Evolutionary conservation across 1,284 basidiomycete species (phyloP), one percentile per base, ranked within the genome.

Genomic region (Cutaneotrichosporon cavernicola): DNA sequence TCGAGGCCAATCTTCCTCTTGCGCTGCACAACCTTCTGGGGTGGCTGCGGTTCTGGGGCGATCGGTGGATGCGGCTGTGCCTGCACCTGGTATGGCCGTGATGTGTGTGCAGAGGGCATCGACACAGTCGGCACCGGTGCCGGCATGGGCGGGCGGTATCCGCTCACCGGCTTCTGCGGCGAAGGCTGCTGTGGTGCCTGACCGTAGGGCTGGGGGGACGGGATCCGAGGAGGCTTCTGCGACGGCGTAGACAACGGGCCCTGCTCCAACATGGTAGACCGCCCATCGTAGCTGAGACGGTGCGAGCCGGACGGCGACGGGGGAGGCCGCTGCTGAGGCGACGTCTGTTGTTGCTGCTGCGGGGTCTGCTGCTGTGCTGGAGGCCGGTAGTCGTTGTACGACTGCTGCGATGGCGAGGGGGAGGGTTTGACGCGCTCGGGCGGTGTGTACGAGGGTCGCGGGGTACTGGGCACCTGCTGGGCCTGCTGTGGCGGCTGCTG

Each of bases 1-100:
- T 99, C 94, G 51, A 99, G 84, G 0, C 94, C 93, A 69, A 99
- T 91, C 81, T 94, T 96, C 62, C 93, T 87, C 79, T 88, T 89
- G 56, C 85, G 67, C 26, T 36, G 58, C 2, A 14, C 50, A 13
- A 40, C 38, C 32, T 61, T 57, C 38, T 65, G 63, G 8, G 53
- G 65, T 56, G 65, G 65, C 22, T 46, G 40, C 11, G 52, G 36
- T 5, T 26, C 21, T 32, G 30, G 21, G 30, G 38, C 26, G 5
- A n/a, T 7, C 50, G 65, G 65, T 11, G 56, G 66, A 53, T 32
- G 59, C 56, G 34, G 58, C 61, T 13, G 64, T 49, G 11, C 10
- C 36, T 58, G 56, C 21, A 6, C 64, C 62, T 22, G 64, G 18
- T 26, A 61, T 9, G 58, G 58, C 8, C 58, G 50, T 38, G 65